These are phyloP conservation scores for Capronia americana DNA, from an alignment of 2,329 filamentous ascomycete genomes.

Conservation along the genomic window DNA sequence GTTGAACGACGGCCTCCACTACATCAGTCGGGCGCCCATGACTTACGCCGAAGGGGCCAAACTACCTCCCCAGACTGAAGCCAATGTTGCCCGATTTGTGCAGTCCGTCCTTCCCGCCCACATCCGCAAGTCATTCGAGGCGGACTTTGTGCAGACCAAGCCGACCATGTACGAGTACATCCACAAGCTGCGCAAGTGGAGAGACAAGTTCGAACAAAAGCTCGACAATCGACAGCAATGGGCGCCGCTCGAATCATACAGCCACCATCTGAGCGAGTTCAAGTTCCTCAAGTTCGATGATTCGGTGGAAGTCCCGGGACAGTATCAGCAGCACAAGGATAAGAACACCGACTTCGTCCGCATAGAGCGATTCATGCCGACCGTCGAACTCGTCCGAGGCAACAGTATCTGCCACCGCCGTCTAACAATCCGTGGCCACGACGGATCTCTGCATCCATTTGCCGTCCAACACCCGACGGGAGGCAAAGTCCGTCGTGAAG, in stretches of 20 bases:
- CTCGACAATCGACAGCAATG: slow-evolving; percentile 80
- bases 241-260: slow-evolving; percentile 81
- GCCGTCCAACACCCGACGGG: slow-evolving; percentile 95
- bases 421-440: slow-evolving; percentile 94
- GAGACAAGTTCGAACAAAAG: slow-evolving; percentile 97
- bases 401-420: slow-evolving; percentile 91
- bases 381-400: slow-evolving; percentile 89
- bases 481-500: slow-evolving; percentile 88
- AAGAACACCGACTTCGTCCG: slow-evolving; percentile 99
- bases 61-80: slow-evolving; percentile 85
- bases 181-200: slow-evolving; percentile 92
- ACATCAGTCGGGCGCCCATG: slow-evolving; percentile 83
- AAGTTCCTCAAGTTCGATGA: slow-evolving; percentile 98
- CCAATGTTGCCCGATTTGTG: slow-evolving; percentile 94
- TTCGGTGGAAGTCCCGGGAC: slow-evolving; percentile 87
- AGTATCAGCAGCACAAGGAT: slow-evolving; percentile 96
- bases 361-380: slow-evolving; percentile 94
- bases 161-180: slow-evolving; percentile 99
- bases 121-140: slow-evolving; percentile 94
- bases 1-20: slow-evolving; percentile 91
- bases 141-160: slow-evolving; percentile 94
- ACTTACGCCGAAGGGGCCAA: slow-evolving; percentile 92
- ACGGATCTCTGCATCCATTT: slow-evolving; percentile 96
- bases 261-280: slow-evolving; percentile 93
- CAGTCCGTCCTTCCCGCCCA: slow-evolving; percentile 94